A percentile compares a stretch with the other conserved stretches of the same genome.
These are phyloP conservation scores for Papiliotrema fonsecae DNA, from an alignment of 1,284 basidiomycete genomes.

Conservation along the genomic window DNA sequence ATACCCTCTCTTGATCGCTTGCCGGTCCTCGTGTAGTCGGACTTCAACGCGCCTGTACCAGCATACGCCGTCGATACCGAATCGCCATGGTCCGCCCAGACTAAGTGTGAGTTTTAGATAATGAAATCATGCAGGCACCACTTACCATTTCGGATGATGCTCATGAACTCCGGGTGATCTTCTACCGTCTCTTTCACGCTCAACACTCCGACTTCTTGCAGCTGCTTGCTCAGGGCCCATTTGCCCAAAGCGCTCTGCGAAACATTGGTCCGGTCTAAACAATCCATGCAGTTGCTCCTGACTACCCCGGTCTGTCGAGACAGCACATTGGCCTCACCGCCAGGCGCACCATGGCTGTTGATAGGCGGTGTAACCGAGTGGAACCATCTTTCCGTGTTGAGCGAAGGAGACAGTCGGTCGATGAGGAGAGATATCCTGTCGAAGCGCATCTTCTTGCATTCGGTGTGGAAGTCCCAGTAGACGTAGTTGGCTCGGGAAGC, in stretches of 20 bases:
- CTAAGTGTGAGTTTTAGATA: conserved; percentile 53
- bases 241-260: conserved; percentile 85
- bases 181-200: conserved; percentile 66
- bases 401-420: conserved; percentile 67
- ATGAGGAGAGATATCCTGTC: conserved; percentile 83
- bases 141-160: conserved; percentile 83
- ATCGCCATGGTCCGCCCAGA: conserved; percentile 98
- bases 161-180: conserved; percentile 69
- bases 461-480: conserved; percentile 97
- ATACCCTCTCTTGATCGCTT: conserved; percentile 75
- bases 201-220: conserved; percentile 67
- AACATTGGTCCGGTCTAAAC: conserved; percentile 94
- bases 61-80: conserved; percentile 85
- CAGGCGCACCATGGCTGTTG: conserved; percentile 1
- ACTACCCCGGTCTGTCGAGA: conserved; percentile 48
- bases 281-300: conserved; percentile 70
- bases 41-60: conserved; percentile 93
- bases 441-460: conserved; percentile 94
- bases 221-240: conserved; percentile 74
- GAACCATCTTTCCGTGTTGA: conserved; percentile 65
- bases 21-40: conserved; percentile 93
- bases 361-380: conserved; percentile 17
- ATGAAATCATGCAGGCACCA: too few relatives aligned
- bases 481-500: conserved; percentile 66
- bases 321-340: conserved; percentile 19